Evolutionary conservation across 495 filamentous ascomycete genomes (phyloP), one percentile per base, ranked within the genome.

Genomic region (Amniculicola lignicola): DNA sequence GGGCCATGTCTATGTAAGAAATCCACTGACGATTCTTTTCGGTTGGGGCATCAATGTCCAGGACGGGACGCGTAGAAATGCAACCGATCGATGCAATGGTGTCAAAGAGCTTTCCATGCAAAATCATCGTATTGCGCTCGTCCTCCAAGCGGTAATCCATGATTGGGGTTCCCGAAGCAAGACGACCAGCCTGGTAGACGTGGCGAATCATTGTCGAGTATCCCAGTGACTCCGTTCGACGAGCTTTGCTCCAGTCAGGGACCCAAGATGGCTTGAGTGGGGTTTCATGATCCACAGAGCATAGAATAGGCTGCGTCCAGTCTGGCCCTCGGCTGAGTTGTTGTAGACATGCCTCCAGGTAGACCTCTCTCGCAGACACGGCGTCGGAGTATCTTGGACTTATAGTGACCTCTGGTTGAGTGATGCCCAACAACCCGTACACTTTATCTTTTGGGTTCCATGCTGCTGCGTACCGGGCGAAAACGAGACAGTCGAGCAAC

Each of bases 341-440:
- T 11, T 3, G 11, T 28, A 24, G 25, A 29, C 24, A 22, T 3
- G 41, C 21, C 9, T 44, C 41, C 6, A 10, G 16, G 15, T 44
- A 44, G 5, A 44, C 14, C 19, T 44, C 16, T 10, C 41, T 4
- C 4, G 22, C 15, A 3, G 45, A 19, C 7, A 49, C 27, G 14
- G 33, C 45, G 2, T 14, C 9, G n/a, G 45, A 33, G 45, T 49
- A 49, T 7, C 7, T 35, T n/a, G 31, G 45, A n/a, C n/a, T n/a
- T n/a, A n/a, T n/a, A 18, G 23, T 36, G 4, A 49, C 21, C 18
- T 35, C 14, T 14, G 25, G n/a, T 10, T 14, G 18, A 7, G 15
- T 29, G n/a, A 49, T 49, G 36, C 25, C 45, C 4, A 49, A 25
- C 14, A 49, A n/a, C 15, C 45, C 45, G 25, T 49, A 49, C 7